phyloP scores from a whole-genome alignment of 306 rosid genomes.

The Quercus gilva region DNA sequence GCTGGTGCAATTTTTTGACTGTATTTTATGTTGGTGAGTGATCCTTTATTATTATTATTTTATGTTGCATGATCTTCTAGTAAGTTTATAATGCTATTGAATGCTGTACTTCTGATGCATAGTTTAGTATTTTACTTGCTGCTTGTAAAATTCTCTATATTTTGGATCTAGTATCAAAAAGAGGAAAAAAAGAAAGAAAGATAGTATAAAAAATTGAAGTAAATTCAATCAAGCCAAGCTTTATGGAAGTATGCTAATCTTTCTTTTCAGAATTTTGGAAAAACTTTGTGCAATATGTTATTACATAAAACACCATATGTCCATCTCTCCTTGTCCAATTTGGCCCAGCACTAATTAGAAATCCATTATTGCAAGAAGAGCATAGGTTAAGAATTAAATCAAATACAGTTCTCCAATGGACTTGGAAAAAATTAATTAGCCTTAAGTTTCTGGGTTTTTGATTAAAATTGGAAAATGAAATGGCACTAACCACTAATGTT shows the following conservation, averaged over 20 bases:
- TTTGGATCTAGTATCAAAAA: not conserved
- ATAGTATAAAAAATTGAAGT: too few relatives aligned
- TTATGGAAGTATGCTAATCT: not conserved
- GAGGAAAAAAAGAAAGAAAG: not conserved
- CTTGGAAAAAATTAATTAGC: not conserved
- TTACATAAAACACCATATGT: not conserved
- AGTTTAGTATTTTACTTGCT: not conserved
- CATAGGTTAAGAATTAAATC: not conserved
- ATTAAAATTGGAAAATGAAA: not conserved
- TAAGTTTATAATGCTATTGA: not conserved
- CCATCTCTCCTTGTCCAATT: not conserved
- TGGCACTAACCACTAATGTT: not conserved
- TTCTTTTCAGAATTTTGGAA: not conserved
- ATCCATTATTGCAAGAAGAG: not conserved
- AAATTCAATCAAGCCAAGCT: not conserved
- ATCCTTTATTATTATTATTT: conserved; percentile 13
- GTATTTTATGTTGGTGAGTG: conserved; percentile 77
- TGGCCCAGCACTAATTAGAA: not conserved
- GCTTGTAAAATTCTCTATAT: not conserved
- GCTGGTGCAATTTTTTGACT: conserved; percentile 89
- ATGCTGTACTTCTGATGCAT: not conserved
- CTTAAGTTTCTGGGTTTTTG: not conserved
- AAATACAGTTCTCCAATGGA: too few relatives aligned
- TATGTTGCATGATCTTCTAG: not conserved
- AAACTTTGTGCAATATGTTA: not conserved